These are phyloP conservation scores for Aspergillus sclerotialis DNA, from an alignment of 2,329 filamentous ascomycete genomes.

Conservation along the genomic window DNA sequence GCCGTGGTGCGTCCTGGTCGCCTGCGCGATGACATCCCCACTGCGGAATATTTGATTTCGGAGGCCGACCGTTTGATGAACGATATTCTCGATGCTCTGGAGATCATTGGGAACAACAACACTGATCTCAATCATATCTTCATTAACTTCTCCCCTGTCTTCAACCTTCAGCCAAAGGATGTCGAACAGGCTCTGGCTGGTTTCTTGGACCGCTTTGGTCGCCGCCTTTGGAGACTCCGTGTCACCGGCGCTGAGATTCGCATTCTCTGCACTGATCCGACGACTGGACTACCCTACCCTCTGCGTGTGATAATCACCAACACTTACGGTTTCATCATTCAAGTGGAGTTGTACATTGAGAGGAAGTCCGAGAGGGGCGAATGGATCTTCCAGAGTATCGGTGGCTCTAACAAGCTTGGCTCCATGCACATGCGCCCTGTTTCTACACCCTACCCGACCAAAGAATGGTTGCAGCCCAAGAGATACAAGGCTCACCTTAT, in stretches of 20 bases:
- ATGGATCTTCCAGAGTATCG: constrained; percentile 98
- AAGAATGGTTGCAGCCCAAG: constrained; percentile 98
- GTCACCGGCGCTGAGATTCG: constrained; percentile 97
- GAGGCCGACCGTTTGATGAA: constrained; percentile 95
- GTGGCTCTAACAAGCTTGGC: constrained; percentile 88
- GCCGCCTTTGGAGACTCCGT: constrained; percentile 90
- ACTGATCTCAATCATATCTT: constrained; percentile 99
- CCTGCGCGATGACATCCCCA: constrained; percentile 93
- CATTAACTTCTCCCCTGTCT: constrained; percentile 97
- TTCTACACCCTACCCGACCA: constrained; percentile 88
- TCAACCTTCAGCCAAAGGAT: constrained; percentile 81
- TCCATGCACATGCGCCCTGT: constrained; percentile 91
- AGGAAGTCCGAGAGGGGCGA: constrained; percentile 96
- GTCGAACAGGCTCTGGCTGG: constrained; percentile 89
- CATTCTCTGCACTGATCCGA: constrained; percentile 90
- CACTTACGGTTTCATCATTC: constrained; percentile 94
- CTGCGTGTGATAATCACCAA: constrained; percentile 96
- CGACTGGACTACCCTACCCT: constrained; percentile 77
- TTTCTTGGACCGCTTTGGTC: constrained; percentile 93
- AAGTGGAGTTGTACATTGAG: constrained; percentile 96
- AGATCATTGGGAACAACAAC: constrained; percentile 99
- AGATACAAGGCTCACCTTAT: constrained; percentile 98
- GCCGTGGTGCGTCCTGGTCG: constrained; percentile 91
- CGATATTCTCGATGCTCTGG: constrained; percentile 92
- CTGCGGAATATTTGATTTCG: constrained; percentile 95